Base-by-base conservation (phyloP, 1,284 basidiomycete species). In the Thecaphora thlaspeos region DNA sequence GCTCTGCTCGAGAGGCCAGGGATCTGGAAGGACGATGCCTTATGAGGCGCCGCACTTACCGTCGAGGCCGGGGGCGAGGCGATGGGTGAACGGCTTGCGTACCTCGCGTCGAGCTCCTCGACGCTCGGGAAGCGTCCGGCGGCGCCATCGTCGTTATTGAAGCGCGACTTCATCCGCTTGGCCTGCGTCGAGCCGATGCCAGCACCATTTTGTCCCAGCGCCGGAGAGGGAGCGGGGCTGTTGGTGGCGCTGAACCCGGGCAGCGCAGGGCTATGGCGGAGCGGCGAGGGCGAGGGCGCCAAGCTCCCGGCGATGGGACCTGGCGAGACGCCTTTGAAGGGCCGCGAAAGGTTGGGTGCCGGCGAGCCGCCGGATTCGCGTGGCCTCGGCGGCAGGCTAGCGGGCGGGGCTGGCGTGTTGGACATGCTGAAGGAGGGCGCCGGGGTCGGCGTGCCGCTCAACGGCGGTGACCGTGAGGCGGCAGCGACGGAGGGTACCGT, bases 51-150 rank as follows among this genome's bases (percentile, higher is more conserved):
- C 15, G 39, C n/a, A 5, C 54, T 15, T 7, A 46, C 40, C 22
- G 36, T 39, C 19, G 52, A 30, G 21, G 21, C 21, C 5, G 52
- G 39, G 14, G 46, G 41, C 40, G 40, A 42, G 4, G 49, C 18
- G 15, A 43, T 17, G 2, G 61, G 41, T 0, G 48, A 39, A 15
- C 48, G 41, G 14, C 39, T 21, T 0, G 51, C 57, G 24, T 64
- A 70, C 21, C 47, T 43, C 8, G 61, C 57, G 51, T 72, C 70
- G 21, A 72, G 54, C 26, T 72, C 68, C 32, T 66, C 70, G 1
- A 72, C 42, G 34, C 59, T 68, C 1, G 70, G 70, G 43, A 68
- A 72, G 12, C 70, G 60, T 17, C 61, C 57, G 21, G 59, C 40
- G 14, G 53, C 46, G 11, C 36, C 46, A 7, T 57, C 55, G 17